Base-by-base conservation (phyloP, 2,329 filamentous ascomycete species). In the Hypoxylon sp. region DNA sequence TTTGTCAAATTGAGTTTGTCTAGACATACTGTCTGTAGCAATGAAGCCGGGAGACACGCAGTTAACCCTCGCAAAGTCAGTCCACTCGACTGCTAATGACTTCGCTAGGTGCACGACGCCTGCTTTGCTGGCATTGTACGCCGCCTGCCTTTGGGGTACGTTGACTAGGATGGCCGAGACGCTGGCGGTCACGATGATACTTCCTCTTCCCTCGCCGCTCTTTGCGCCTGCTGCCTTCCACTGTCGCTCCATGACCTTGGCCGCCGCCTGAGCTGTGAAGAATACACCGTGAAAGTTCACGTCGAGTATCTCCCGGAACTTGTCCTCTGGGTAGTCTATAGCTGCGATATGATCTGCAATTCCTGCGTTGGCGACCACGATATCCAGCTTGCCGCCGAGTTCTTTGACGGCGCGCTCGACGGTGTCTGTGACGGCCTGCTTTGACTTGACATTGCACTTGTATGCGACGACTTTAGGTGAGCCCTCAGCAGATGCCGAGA, bases 121-220 rank as follows among this genome's bases (percentile, higher is more conserved):
- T 0, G 85, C 84, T 70, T 87, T 87, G 28, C 80, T 82, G 6
- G 79, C 80, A 64, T 87, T 87, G 73, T 87, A 87, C 11, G 84
- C 81, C 1, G 84, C 81, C 69, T 87, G 85, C 48, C 85, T 82
- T 13, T 80, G 74, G 1, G 82, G 83, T 1, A 84, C 81, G 55
- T 84, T 85, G 67, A 84, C 83, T 43, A 84, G 79, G 59, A 81
- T 78, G 0, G 71, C 82, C 54, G 79, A 82, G 77, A 85, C 84
- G 56, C 64, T 67, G 22, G 68, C 65, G 19, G 69, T 69, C 51
- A 68, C 64, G 55, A 70, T 76, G 32, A 37, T 37, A n/a, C 32
- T 37, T n/a, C 32, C 32, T 15, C 32, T 37, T 11, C 65, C 65
- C 11, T 37, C 32, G 32, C 32, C 32, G 32, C 32, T 37, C 5